Evolutionary conservation across 2,329 filamentous ascomycete genomes (phyloP).

Genomic region (Scytalidium sp.): DNA sequence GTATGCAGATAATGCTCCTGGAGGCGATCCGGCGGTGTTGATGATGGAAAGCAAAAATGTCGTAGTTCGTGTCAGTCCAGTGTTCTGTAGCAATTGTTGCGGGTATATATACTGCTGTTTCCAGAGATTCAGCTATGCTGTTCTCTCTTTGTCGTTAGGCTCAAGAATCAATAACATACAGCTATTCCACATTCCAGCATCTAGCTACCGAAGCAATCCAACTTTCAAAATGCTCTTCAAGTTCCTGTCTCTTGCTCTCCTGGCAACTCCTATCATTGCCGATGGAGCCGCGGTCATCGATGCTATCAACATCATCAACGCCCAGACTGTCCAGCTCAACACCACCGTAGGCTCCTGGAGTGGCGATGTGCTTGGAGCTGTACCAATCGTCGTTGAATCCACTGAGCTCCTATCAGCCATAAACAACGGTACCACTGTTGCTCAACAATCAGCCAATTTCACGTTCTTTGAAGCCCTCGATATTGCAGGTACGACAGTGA

Average conservation of each 20-base stretch:
- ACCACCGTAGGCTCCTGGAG: constrained; percentile 11
- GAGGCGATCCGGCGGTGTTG: too few relatives aligned
- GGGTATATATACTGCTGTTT: too few relatives aligned
- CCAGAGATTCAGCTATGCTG: too few relatives aligned
- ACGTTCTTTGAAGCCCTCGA: constrained; percentile 33
- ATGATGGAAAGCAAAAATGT: too few relatives aligned
- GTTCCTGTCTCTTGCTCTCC: constrained; percentile 9
- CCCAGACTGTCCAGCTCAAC: constrained; percentile 15
- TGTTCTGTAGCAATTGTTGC: too few relatives aligned
- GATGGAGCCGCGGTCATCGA: constrained; percentile 17
- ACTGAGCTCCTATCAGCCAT: constrained; percentile 36
- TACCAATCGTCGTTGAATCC: constrained; percentile 37
- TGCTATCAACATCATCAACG: constrained; percentile 17
- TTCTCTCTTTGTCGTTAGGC: too few relatives aligned
- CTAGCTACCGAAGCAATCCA: too few relatives aligned
- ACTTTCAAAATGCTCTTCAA: constrained; percentile 17
- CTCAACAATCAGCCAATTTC: constrained; percentile 33
- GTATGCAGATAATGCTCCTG: too few relatives aligned
- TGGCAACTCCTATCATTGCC: constrained; percentile 15
- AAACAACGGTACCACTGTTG: constrained; percentile 33
- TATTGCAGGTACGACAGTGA: constrained; percentile 30
- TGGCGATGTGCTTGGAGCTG: constrained; percentile 8
- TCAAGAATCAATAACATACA: too few relatives aligned
- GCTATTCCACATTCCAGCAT: too few relatives aligned
- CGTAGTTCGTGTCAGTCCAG: too few relatives aligned